Evolutionary conservation across 805 yeast genomes (phyloP).

Genomic region (Spencermartinsiella europaea): DNA sequence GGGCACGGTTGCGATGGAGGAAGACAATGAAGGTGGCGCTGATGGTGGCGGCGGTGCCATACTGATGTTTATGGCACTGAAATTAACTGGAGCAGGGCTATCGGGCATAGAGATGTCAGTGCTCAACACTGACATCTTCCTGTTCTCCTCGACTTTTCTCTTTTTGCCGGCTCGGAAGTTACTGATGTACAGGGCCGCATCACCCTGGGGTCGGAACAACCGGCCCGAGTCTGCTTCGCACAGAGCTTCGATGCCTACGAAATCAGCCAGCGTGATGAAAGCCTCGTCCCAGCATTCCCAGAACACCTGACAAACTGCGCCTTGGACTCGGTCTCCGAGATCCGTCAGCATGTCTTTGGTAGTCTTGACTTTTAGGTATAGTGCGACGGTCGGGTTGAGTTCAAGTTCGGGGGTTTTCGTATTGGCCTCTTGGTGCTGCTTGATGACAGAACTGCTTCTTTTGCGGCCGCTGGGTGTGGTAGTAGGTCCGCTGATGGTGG

Average conservation of each 20-base stretch:
- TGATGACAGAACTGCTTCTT: neutral
- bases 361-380: conserved; percentile 20
- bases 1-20: conserved; percentile 1
- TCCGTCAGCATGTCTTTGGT: conserved; percentile 24
- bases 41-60: neutral
- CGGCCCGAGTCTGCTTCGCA: conserved; percentile 27
- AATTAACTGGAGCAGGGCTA: neutral
- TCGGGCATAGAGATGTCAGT: neutral
- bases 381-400: conserved; percentile 16
- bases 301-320: conserved; percentile 29
- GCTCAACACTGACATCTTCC: conserved; percentile 15
- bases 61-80: neutral
- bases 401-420: neutral
- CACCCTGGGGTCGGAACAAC: conserved; percentile 29
- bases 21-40: too few species aligned
- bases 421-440: neutral
- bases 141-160: conserved; percentile 19
- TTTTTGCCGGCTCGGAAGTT: conserved; percentile 20
- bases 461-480: neutral
- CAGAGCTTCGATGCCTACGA: conserved; percentile 24
- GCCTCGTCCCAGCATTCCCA: conserved; percentile 34
- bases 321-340: conserved; percentile 27
- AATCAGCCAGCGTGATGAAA: conserved; percentile 26
- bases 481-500: neutral
- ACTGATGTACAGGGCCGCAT: conserved; percentile 29